A percentile compares a stretch with the other conserved stretches of the same genome.
phyloP scores from a whole-genome alignment of 2,329 filamentous ascomycete species.

The Cladosporium sp. region DNA sequence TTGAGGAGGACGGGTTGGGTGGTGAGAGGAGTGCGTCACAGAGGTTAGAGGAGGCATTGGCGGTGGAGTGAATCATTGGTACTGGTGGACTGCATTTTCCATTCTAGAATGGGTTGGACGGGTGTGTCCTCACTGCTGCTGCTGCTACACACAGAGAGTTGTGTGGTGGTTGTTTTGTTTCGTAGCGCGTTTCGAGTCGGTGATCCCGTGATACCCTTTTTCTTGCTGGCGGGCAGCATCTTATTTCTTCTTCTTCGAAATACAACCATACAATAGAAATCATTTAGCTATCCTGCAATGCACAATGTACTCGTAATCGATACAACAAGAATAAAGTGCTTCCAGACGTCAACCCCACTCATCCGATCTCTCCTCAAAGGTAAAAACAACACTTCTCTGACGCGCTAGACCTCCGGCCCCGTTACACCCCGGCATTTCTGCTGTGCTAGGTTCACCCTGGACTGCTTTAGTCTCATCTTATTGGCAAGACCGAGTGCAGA shows the following conservation, averaged over 20 bases:
- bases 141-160: too few relatives aligned
- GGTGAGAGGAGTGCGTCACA: neutral
- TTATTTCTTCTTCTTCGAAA: neutral
- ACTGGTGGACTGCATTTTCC: neutral
- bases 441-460: neutral
- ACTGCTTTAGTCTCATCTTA: neutral
- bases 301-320: neutral
- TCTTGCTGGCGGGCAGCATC: conserved; percentile 17
- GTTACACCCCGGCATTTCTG: neutral
- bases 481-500: neutral
- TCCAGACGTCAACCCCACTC: neutral
- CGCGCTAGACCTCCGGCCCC: neutral
- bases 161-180: neutral
- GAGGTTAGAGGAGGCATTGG: conserved; percentile 13
- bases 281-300: too few relatives aligned
- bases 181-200: conserved; percentile 9
- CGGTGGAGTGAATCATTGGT: conserved; percentile 6
- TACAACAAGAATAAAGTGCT: neutral
- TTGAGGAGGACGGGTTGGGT: conserved; percentile 26
- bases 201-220: conserved; percentile 16
- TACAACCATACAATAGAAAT: too few relatives aligned
- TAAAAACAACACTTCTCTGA: neutral
- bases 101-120: neutral
- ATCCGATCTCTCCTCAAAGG: neutral
- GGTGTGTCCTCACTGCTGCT: too few relatives aligned